These are phyloP conservation scores for Aspergillus taichungensis DNA, from an alignment of 495 filamentous ascomycete genomes.

Conservation along the genomic window DNA sequence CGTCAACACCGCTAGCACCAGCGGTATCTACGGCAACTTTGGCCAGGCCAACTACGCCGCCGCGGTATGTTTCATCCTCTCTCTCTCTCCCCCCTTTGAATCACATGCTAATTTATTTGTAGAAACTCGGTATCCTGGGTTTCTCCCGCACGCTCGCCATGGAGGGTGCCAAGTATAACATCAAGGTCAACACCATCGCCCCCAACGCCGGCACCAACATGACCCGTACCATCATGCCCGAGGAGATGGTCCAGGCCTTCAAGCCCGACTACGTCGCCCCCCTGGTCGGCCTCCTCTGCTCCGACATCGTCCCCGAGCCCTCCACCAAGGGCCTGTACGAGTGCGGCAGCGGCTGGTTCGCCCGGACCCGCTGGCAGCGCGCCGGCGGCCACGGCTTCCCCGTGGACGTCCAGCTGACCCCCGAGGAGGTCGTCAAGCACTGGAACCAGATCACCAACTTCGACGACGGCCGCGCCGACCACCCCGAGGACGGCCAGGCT, in stretches of 20 bases:
- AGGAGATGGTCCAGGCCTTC: constrained; percentile 97
- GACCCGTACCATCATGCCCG: constrained; percentile 90
- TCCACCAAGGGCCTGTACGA: constrained; percentile 90
- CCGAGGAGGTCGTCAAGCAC: constrained; percentile 70
- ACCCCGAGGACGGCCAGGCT: constrained; percentile 71
- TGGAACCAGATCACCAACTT: constrained; percentile 82
- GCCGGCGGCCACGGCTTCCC: constrained; percentile 88
- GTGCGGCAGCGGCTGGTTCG: constrained; percentile 91
- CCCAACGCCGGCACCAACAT: constrained; percentile 96
- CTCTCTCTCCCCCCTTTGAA: not conserved
- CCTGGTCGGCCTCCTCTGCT: constrained; percentile 77
- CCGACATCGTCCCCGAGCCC: constrained; percentile 76
- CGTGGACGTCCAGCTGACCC: constrained; percentile 74
- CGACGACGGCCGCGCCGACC: constrained; percentile 80
- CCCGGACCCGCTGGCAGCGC: constrained; percentile 90
- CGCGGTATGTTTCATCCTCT: constrained; percentile 49
- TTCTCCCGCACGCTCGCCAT: constrained; percentile 88
- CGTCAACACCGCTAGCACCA: constrained; percentile 92
- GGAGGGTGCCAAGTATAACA: constrained; percentile 96
- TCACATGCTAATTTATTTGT: constrained; percentile 7
- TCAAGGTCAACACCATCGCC: constrained; percentile 96
- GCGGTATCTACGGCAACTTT: constrained; percentile 98
- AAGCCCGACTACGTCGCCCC: constrained; percentile 99
- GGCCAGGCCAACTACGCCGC: constrained; percentile 97
- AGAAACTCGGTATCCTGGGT: constrained; percentile 87